Percentiles rank a stretch among this genome's conserved stretches.
These are phyloP conservation scores for Daldinia eschscholtzii DNA, from an alignment of 2,329 filamentous ascomycete species.

Conservation along the genomic window DNA sequence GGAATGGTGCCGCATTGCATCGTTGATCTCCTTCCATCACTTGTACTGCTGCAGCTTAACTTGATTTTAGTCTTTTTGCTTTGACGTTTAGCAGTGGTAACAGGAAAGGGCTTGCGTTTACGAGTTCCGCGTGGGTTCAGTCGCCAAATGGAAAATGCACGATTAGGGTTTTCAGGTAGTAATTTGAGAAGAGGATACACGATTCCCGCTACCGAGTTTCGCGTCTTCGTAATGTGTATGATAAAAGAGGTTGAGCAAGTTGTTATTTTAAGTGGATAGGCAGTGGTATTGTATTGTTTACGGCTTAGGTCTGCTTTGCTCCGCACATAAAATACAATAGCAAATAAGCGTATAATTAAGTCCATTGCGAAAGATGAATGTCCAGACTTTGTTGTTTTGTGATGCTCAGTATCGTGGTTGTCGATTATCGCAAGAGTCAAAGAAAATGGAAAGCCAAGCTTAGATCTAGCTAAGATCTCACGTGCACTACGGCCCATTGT, in stretches of 20 bases:
- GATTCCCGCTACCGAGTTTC: slow-evolving; percentile 9
- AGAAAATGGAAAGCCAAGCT: not conserved
- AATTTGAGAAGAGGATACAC: slow-evolving; percentile 25
- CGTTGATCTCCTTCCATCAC: slow-evolving; percentile 14
- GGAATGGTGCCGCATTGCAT: slow-evolving; percentile 12
- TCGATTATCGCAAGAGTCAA: not conserved
- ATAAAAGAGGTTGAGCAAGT: not conserved
- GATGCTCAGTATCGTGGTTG: not conserved
- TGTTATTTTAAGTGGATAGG: not conserved
- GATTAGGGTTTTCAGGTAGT: slow-evolving; percentile 33
- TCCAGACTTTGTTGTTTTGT: not conserved
- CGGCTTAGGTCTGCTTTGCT: not conserved
- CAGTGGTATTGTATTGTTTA: not conserved
- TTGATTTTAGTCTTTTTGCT: slow-evolving; percentile 14
- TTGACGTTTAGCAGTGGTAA: slow-evolving; percentile 17
- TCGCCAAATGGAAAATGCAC: slow-evolving; percentile 21
- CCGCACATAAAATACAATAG: not conserved
- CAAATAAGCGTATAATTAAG: not conserved
- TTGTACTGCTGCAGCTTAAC: slow-evolving; percentile 14
- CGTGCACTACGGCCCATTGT: not conserved
- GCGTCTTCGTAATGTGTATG: slow-evolving; percentile 8
- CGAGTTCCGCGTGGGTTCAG: slow-evolving; percentile 15
- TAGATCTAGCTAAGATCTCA: not conserved
- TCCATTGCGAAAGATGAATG: not conserved
- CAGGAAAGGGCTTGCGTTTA: slow-evolving; percentile 25